Evolutionary conservation across 805 yeast species (phyloP).

Genomic region (Zygotorulaspora chibaensis): DNA sequence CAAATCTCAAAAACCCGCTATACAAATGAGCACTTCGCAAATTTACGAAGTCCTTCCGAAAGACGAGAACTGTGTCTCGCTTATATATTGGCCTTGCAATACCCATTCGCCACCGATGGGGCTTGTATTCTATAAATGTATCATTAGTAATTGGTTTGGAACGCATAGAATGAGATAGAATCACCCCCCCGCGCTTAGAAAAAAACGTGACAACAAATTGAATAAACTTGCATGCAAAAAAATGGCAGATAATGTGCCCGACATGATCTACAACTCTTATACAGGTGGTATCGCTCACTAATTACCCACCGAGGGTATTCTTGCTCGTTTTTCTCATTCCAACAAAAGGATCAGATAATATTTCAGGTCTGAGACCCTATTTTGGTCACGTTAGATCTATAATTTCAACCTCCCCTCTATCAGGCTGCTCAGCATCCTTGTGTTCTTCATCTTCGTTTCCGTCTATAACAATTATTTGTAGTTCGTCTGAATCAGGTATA

Average conservation of each 20-base stretch:
- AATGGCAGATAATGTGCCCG: too few species aligned
- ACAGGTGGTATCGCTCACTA: too few species aligned
- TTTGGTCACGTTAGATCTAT: slow-evolving; percentile 20
- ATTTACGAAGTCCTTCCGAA: not conserved
- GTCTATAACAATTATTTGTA: slow-evolving; percentile 17
- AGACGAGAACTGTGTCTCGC: not conserved
- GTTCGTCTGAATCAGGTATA: slow-evolving; percentile 19
- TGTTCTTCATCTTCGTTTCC: slow-evolving; percentile 10
- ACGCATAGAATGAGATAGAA: too few species aligned
- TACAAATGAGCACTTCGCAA: not conserved
- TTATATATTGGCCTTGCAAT: not conserved
- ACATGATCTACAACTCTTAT: too few species aligned
- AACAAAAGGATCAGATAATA: too few species aligned
- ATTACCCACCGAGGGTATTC: too few species aligned
- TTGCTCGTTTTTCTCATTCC: too few species aligned
- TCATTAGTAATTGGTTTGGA: not conserved
- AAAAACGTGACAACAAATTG: too few species aligned
- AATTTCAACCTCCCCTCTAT: slow-evolving; percentile 6
- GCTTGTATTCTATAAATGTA: not conserved
- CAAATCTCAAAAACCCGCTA: not conserved
- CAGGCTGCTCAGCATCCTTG: not conserved
- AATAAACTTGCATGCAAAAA: too few species aligned
- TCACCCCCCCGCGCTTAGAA: too few species aligned
- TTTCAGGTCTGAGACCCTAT: too few species aligned
- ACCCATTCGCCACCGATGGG: not conserved